These are phyloP conservation scores for Triticum urartu DNA, from an alignment of 176 grass and related monocot genomes.

Conservation along the genomic window DNA sequence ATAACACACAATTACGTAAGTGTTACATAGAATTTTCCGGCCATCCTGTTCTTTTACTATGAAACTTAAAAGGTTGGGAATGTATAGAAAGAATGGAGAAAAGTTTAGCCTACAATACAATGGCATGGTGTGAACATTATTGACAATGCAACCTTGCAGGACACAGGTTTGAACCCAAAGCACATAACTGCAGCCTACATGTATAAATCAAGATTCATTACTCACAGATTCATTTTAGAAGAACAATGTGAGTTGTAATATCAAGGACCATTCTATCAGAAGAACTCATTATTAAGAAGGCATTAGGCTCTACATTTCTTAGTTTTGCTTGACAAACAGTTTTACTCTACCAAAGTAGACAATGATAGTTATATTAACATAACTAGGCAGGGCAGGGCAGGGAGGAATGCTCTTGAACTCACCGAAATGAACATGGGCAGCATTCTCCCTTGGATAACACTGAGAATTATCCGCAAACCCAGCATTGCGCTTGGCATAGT, in stretches of 20 bases:
- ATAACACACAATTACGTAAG: not conserved
- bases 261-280: not conserved
- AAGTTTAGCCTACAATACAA: not conserved
- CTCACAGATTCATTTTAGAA: not conserved
- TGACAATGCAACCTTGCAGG: not conserved
- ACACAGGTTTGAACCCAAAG: not conserved
- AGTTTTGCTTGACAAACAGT: not conserved
- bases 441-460: not conserved
- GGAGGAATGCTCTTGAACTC: conserved; percentile 15
- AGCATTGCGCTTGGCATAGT: not conserved
- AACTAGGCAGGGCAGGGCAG: not conserved
- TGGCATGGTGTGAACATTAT: not conserved
- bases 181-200: not conserved
- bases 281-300: not conserved
- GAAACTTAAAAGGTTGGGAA: not conserved
- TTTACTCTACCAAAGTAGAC: not conserved
- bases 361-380: not conserved
- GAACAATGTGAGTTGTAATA: not conserved
- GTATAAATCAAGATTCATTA: not conserved
- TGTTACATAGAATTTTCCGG: not conserved
- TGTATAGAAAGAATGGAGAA: not conserved
- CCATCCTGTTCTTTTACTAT: not conserved
- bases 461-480: not conserved
- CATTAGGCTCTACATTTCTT: not conserved
- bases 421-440: not conserved